phyloP scores from a whole-genome alignment of 331 rosid genomes.

The Acacia concinna region DNA sequence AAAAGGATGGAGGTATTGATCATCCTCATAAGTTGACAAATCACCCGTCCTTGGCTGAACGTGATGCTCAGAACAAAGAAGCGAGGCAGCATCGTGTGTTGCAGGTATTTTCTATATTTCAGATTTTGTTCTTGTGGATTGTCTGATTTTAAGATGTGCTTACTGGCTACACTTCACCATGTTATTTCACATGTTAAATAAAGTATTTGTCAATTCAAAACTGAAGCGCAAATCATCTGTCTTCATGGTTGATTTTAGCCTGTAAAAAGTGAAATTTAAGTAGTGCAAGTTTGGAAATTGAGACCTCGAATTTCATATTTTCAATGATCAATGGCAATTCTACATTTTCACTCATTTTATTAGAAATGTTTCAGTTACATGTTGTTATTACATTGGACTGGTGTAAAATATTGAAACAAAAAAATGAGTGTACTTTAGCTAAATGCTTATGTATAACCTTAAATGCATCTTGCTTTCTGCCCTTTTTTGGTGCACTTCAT shows the following conservation, averaged over 20 bases:
- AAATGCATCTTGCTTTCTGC: not conserved
- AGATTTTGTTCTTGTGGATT: conserved; percentile 21
- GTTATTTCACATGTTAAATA: not conserved
- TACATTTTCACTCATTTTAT: not conserved
- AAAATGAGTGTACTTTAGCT: not conserved
- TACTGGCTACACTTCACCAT: not conserved
- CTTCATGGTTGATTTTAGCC: not conserved
- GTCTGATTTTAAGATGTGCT: not conserved
- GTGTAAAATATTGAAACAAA: not conserved
- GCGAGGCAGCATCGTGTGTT: conserved; percentile 89
- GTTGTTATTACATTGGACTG: not conserved
- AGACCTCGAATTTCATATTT: not conserved
- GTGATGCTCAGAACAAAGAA: conserved; percentile 98
- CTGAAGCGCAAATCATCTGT: not conserved
- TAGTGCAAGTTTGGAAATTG: not conserved
- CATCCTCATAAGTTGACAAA: conserved; percentile 90
- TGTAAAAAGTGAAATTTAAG: not conserved
- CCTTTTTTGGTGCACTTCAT: not conserved
- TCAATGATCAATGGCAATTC: conserved; percentile 15
- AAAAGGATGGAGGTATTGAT: conserved; percentile 76
- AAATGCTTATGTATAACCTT: not conserved
- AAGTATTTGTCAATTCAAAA: not conserved
- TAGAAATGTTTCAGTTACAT: not conserved
- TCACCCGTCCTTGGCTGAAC: conserved; percentile 90
- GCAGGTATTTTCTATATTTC: conserved; percentile 57